These are phyloP conservation scores for Solidago caesia DNA, from an alignment of 129 eudicot genomes.

Conservation along the genomic window DNA sequence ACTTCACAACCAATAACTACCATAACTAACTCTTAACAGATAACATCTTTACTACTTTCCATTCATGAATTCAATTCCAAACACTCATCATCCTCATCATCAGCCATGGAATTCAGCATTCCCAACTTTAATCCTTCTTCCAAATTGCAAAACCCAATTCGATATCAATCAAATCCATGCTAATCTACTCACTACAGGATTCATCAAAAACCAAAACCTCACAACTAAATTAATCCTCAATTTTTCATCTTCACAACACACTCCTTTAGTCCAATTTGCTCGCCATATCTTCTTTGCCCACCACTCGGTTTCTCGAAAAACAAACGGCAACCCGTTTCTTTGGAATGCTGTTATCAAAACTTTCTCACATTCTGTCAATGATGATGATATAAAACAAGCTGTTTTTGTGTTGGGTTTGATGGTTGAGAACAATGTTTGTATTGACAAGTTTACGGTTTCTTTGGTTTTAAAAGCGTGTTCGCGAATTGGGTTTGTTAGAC, in stretches of 20 bases:
- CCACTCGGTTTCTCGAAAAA: conserved; percentile 1
- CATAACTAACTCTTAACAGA: too few relatives aligned
- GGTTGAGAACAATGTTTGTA: conserved; percentile 54
- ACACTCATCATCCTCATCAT: conserved; percentile 26
- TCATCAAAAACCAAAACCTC: conserved; percentile 39
- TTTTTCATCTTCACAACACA: conserved; percentile 43
- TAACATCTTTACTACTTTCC: too few relatives aligned
- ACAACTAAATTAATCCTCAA: conserved; percentile 52
- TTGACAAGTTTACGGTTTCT: conserved; percentile 60
- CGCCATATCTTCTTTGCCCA: conserved; percentile 45
- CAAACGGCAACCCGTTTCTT: conserved; percentile 28
- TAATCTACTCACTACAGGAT: conserved; percentile 58
- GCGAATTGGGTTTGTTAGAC: conserved; percentile 35
- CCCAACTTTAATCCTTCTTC: conserved; percentile 47
- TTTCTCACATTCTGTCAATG: conserved; percentile 57
- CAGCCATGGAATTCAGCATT: conserved; percentile 60
- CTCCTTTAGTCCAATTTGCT: conserved; percentile 58
- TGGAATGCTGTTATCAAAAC: conserved; percentile 66
- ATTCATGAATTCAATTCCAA: too few relatives aligned
- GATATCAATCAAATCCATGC: conserved; percentile 70
- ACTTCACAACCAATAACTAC: too few relatives aligned
- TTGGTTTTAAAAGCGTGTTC: conserved; percentile 66
- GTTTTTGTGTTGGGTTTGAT: conserved; percentile 47
- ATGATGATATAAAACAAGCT: conserved; percentile 52
- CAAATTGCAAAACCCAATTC: conserved; percentile 55